Percentiles rank a stretch among this genome's conserved stretches.
These are phyloP conservation scores for Pyrus hybrid DNA, from an alignment of 331 rosid genomes.

Conservation along the genomic window DNA sequence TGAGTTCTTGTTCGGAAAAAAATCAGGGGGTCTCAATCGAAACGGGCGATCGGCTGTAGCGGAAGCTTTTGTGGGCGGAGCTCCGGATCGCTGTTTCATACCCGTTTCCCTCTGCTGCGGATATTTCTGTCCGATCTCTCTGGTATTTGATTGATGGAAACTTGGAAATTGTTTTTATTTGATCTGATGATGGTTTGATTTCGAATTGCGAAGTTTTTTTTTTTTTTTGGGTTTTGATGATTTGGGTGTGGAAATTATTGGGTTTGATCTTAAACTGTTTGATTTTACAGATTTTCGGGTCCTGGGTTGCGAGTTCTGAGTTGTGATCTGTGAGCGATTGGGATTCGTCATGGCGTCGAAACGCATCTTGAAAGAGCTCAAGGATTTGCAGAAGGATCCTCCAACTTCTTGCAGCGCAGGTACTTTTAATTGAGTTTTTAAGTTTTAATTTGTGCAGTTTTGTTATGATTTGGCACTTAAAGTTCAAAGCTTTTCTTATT, in stretches of 20 bases:
- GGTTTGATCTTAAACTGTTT: background rate
- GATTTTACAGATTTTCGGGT: background rate
- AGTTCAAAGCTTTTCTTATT: background rate
- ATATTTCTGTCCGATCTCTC: constrained; percentile 8
- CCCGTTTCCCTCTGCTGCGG: constrained; percentile 4
- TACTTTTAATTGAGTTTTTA: background rate
- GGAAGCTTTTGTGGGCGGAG: constrained; percentile 7
- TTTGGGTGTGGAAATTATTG: background rate
- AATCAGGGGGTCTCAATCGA: background rate
- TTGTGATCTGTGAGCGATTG: background rate
- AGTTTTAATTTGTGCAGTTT: background rate
- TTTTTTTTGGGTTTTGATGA: background rate
- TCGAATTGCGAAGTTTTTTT: background rate
- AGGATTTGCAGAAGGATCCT: constrained; percentile 83
- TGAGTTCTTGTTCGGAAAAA: background rate
- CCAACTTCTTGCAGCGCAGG: constrained; percentile 83
- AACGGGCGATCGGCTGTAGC: background rate
- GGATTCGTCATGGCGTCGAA: constrained; percentile 51
- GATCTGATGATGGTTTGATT: background rate
- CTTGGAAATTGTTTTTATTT: background rate
- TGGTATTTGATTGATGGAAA: background rate
- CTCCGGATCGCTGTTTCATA: constrained; percentile 6
- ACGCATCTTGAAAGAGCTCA: constrained; percentile 71
- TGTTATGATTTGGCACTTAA: background rate
- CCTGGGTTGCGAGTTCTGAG: background rate